Evolutionary conservation across 331 rosid genomes (phyloP).

Genomic region (Malus hybrid): DNA sequence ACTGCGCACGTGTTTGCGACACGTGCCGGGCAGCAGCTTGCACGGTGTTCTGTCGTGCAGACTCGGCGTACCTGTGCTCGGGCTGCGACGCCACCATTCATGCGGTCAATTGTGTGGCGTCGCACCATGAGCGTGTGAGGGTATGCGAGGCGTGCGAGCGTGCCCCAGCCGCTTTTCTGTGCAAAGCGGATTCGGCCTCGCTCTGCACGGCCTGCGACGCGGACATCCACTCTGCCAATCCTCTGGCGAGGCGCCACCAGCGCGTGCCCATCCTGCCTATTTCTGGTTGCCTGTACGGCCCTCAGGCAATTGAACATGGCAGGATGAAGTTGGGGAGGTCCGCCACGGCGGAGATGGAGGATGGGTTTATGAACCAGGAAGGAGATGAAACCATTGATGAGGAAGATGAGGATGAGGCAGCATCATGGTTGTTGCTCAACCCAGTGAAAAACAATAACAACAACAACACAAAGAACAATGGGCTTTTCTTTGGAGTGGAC

Average conservation of each 20-base stretch:
- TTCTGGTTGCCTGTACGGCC: constrained; percentile 30
- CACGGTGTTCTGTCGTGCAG: constrained; percentile 58
- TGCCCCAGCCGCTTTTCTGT: constrained; percentile 73
- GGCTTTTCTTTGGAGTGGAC: constrained; percentile 55
- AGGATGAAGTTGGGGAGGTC: background rate
- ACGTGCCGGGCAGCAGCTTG: constrained; percentile 57
- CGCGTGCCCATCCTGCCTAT: constrained; percentile 73
- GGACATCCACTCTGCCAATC: constrained; percentile 86
- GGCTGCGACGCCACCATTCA: constrained; percentile 58
- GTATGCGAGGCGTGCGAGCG: constrained; percentile 90
- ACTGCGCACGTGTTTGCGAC: constrained; percentile 56
- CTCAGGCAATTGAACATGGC: background rate
- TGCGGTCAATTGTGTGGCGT: constrained; percentile 38
- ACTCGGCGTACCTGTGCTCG: constrained; percentile 49
- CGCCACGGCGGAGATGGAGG: background rate
- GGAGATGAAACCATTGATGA: constrained; percentile 43
- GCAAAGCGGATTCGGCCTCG: constrained; percentile 88
- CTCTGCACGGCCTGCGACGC: constrained; percentile 81
- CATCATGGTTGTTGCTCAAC: constrained; percentile 80
- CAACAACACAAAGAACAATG: constrained; percentile 20
- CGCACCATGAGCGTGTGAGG: constrained; percentile 75
- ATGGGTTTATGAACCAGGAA: constrained; percentile 18
- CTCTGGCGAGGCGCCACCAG: constrained; percentile 89
- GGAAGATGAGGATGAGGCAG: constrained; percentile 61
- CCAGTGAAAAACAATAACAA: constrained; percentile 31